Base-by-base conservation (phyloP, 331 rosid genomes). In the Rhamnella rubrinervis region DNA sequence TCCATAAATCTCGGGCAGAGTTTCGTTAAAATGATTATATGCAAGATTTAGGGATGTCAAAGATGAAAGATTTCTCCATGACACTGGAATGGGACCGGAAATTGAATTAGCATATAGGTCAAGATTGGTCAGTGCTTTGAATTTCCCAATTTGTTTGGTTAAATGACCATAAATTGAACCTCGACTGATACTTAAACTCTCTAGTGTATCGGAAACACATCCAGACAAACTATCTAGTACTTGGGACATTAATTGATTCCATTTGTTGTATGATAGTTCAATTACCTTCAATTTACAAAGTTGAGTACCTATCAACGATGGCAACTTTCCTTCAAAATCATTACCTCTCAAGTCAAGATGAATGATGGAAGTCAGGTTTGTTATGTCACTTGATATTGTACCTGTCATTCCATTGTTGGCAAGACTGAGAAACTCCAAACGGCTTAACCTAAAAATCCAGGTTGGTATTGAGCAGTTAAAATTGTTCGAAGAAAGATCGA, bases 141-240 rank as follows among this genome's bases (percentile, higher is more conserved):
- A 61, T 16, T 61, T 11, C 13, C 65, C 65, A 61, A 61, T 61
- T 61, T 35, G 26, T 16, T 61, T 38, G 49, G 65, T 61, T 61
- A 61, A 61, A 35, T 61, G 49, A 38, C 65, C 65, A 61, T 8
- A 61, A 61, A 61, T 2, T 31, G 5, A 12, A 61, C 47, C 23
- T 37, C 1, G 0, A 6, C 6, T 2, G 17, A 60, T 17, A 17
- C 6, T 8, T 23, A 61, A 61, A 37, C 4, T 0, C 65, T 61
- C 65, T 25, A 61, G 23, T 6, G 5, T 35, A 7, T 7, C 38
- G 4, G 61, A n/a, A 35, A 16, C 21, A 38, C 65, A 31, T 61
- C 65, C 65, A 18, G 21, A 31, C 19, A 37, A 25, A 5, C 18
- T 13, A 6, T 13, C 58, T 6, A 53, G 58, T 10, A 53, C 25